phyloP scores from a whole-genome alignment of 768 basidiomycete species.

The Cyathus striatus region DNA sequence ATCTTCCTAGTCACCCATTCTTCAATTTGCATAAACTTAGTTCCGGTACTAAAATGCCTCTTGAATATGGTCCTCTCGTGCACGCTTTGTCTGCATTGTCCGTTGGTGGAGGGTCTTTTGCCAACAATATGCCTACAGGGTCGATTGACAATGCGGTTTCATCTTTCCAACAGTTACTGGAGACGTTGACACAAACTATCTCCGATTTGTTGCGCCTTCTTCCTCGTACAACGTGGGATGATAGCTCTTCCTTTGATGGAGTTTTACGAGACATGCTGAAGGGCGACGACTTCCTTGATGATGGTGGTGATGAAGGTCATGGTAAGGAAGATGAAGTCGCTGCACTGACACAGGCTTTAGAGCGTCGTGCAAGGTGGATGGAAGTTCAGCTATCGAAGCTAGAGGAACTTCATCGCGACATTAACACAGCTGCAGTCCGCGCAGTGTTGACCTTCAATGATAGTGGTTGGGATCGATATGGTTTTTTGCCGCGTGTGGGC shows the following conservation, averaged over 20 bases:
- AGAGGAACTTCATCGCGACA: constrained; percentile 85
- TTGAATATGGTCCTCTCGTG: constrained; percentile 82
- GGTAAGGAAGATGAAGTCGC: constrained; percentile 82
- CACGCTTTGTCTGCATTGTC: constrained; percentile 84
- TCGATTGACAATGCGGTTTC: constrained; percentile 90
- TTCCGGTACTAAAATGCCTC: constrained; percentile 72
- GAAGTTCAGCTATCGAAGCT: constrained; percentile 86
- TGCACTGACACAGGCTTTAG: constrained; percentile 75
- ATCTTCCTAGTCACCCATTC: constrained; percentile 66
- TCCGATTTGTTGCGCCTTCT: constrained; percentile 81
- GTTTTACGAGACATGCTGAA: constrained; percentile 85
- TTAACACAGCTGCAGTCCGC: constrained; percentile 82
- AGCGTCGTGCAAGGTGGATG: constrained; percentile 91
- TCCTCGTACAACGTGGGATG: constrained; percentile 86
- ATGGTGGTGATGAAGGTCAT: constrained; percentile 56
- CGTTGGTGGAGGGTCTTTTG: constrained; percentile 80
- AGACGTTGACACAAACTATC: constrained; percentile 86
- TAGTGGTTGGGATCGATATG: constrained; percentile 73
- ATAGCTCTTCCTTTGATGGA: constrained; percentile 84
- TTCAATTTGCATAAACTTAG: constrained; percentile 70
- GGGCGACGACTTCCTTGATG: constrained; percentile 82
- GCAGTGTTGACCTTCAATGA: constrained; percentile 83
- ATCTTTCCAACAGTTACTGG: constrained; percentile 83
- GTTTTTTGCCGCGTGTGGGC: constrained; percentile 65
- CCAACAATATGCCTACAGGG: constrained; percentile 77